These are phyloP conservation scores for Nakazawaea anatomiae DNA, from an alignment of 805 yeast species.

Conservation along the genomic window DNA sequence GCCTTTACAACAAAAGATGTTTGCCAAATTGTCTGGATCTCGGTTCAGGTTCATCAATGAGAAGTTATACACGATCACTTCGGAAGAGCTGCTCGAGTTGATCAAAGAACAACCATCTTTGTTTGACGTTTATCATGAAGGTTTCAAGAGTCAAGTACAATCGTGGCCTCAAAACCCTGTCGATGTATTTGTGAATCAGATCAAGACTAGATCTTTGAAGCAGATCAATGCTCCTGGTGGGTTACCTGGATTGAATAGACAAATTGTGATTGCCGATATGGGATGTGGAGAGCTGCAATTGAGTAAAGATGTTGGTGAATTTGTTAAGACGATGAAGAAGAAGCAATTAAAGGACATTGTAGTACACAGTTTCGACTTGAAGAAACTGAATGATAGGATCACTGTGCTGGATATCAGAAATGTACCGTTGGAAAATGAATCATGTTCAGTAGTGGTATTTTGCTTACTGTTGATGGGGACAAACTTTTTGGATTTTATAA, in stretches of 20 bases:
- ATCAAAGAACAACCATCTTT: slow-evolving; percentile 78
- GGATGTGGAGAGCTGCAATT: slow-evolving; percentile 98
- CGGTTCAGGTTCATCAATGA: slow-evolving; percentile 98
- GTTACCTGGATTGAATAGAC: slow-evolving; percentile 64
- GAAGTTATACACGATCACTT: slow-evolving; percentile 83
- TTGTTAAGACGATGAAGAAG: slow-evolving; percentile 31
- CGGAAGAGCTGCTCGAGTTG: slow-evolving; percentile 68
- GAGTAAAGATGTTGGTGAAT: slow-evolving; percentile 56
- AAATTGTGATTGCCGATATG: slow-evolving; percentile 91
- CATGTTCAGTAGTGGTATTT: slow-evolving; percentile 85
- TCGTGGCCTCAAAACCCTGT: slow-evolving; percentile 99
- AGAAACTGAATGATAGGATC: slow-evolving; percentile 80
- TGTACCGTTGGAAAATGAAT: slow-evolving; percentile 76
- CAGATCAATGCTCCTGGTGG: slow-evolving; percentile 97
- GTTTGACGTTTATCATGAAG: slow-evolving; percentile 92
- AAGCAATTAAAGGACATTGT: slow-evolving; percentile 39
- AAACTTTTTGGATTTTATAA: slow-evolving; percentile 84
- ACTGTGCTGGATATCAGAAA: slow-evolving; percentile 95
- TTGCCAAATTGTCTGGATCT: slow-evolving; percentile 90
- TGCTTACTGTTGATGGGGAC: slow-evolving; percentile 98
- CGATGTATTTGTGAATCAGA: slow-evolving; percentile 74
- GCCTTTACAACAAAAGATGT: slow-evolving; percentile 91
- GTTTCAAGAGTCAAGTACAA: slow-evolving; percentile 91
- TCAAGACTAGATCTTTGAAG: slow-evolving; percentile 51
- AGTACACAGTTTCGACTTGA: slow-evolving; percentile 88